These are phyloP conservation scores for Cephalotrichum gorgonifer DNA, from an alignment of 2,329 filamentous ascomycete species.

Conservation along the genomic window DNA sequence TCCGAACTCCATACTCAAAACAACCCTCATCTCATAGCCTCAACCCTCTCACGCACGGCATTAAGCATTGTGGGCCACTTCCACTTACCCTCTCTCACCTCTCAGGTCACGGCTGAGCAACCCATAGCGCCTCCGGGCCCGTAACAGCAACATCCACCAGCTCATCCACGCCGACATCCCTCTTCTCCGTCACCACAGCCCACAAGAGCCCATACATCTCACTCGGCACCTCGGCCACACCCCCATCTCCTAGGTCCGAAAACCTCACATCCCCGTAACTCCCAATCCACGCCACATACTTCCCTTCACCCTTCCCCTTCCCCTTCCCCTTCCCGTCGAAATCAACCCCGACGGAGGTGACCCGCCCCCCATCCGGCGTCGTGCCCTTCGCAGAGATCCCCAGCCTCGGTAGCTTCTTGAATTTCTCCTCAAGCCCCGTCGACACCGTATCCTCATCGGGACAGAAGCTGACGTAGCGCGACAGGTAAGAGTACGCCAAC, in stretches of 20 bases:
- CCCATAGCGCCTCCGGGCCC: conserved; percentile 24
- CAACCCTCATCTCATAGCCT: too few relatives aligned
- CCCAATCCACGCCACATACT: conserved; percentile 25
- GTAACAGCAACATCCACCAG: conserved; percentile 16
- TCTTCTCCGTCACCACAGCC: conserved; percentile 19
- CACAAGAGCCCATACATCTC: conserved; percentile 24
- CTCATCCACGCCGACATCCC: conserved; percentile 11
- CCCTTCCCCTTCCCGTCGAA: conserved; percentile 52
- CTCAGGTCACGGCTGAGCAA: conserved; percentile 10
- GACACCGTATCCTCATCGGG: conserved; percentile 9
- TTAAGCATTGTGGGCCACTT: neutral
- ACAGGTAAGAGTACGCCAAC: conserved; percentile 21
- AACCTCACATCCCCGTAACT: conserved; percentile 22
- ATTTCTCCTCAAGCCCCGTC: neutral
- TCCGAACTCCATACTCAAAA: too few relatives aligned
- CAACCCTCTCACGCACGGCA: neutral
- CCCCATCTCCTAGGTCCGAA: conserved; percentile 14
- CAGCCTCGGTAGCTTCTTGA: neutral
- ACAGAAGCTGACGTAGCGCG: conserved; percentile 17
- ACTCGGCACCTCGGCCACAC: conserved; percentile 16
- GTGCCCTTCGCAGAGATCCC: conserved; percentile 8
- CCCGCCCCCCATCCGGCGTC: conserved; percentile 5
- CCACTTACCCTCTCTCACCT: neutral
- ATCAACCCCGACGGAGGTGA: conserved; percentile 50
- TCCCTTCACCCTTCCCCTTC: conserved; percentile 15